Percentiles rank a stretch among this genome's conserved stretches.
These are phyloP conservation scores for Neurospora cerealis DNA, from an alignment of 495 filamentous ascomycete species.

Conservation along the genomic window DNA sequence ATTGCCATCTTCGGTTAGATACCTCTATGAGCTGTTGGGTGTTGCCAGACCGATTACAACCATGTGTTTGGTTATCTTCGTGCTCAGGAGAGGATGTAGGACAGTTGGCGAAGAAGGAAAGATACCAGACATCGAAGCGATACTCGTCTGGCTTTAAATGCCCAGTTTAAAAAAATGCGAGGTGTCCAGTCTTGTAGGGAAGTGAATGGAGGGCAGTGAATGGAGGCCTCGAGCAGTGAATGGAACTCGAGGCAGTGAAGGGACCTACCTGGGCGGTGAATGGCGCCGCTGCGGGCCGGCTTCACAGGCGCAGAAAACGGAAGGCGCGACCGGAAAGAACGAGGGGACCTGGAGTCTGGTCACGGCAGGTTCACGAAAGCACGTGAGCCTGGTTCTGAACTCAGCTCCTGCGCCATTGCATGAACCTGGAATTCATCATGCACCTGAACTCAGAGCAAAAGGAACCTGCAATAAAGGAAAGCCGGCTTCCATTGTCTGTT, in stretches of 20 bases:
- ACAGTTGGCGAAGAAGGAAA: background rate
- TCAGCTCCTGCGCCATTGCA: background rate
- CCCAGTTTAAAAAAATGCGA: background rate
- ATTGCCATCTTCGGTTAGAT: conserved; percentile 21
- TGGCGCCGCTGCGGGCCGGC: background rate
- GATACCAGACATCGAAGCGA: background rate
- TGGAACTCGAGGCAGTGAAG: background rate
- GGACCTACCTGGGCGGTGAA: background rate
- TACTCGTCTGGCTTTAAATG: background rate
- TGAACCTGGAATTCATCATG: background rate
- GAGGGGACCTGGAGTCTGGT: background rate
- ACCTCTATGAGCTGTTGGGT: background rate
- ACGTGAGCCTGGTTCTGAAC: background rate
- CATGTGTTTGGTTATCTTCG: background rate
- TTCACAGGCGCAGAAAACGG: background rate
- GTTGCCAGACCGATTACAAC: no score
- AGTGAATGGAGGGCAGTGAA: background rate
- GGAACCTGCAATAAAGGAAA: background rate
- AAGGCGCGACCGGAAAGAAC: background rate
- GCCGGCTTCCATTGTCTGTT: background rate
- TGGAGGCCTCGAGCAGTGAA: background rate
- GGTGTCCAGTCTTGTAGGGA: background rate
- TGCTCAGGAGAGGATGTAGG: background rate
- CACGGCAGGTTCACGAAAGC: background rate
- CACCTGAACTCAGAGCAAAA: background rate